These are phyloP conservation scores for Annona cherimola DNA, from an alignment of 164 flowering plant genomes.

Conservation along the genomic window DNA sequence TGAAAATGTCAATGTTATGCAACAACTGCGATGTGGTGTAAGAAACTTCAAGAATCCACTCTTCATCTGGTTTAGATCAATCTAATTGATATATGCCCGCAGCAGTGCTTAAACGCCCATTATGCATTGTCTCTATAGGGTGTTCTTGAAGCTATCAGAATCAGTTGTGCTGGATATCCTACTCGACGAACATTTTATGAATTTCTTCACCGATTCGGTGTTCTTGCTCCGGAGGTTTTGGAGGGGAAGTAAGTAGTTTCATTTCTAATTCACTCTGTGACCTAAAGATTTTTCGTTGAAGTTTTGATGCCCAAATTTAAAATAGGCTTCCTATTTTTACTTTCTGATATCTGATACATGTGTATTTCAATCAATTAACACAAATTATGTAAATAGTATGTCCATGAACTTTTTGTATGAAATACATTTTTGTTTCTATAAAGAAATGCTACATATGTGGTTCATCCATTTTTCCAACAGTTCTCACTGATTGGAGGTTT, in stretches of 20 bases:
- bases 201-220: conserved; percentile 57
- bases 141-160: conserved; percentile 86
- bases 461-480: not conserved
- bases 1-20: conserved; percentile 66
- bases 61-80: not conserved
- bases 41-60: conserved; percentile 29
- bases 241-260: conserved; percentile 47
- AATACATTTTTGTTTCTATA: not conserved
- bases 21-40: conserved; percentile 87
- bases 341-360: not conserved
- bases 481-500: not conserved
- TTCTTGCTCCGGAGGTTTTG: conserved; percentile 65
- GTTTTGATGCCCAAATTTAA: not conserved
- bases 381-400: not conserved
- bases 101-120: not conserved
- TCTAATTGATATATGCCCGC: not conserved
- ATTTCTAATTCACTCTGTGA: not conserved
- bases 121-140: conserved; percentile 48
- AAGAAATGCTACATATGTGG: not conserved
- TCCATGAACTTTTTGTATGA: not conserved
- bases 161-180: conserved; percentile 89
- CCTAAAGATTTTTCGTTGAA: not conserved
- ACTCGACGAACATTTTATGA: conserved; percentile 66
- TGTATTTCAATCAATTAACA: not conserved
- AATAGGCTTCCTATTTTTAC: not conserved